Evolutionary conservation across 2,329 filamentous ascomycete genomes (phyloP), one percentile per base, ranked within the genome.

Genomic region (Penicillium sclerotigenum): DNA sequence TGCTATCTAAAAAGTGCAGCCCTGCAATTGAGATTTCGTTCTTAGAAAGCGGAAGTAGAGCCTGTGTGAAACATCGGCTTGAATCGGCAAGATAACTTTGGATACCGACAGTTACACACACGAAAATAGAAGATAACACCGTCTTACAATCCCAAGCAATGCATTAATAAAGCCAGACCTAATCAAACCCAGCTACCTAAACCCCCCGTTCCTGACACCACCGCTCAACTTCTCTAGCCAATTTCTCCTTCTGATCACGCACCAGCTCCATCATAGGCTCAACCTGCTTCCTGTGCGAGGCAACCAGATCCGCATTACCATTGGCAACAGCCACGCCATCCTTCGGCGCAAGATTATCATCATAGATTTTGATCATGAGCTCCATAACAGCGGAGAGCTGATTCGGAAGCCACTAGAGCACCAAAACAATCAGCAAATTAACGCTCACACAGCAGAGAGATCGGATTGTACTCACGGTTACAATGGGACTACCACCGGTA

Each of bases 351-450:
- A 76, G 68, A 31, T 74, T 67, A 1, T 63, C 68, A n/a, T 75
- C 71, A 33, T 78, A 78, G 29, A 78, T 73, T 2, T 69, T 65
- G n/a, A 78, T 63, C 77, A 79, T 79, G 56, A 78, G 64, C 34
- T 78, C 76, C 75, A 79, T 77, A n/a, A 79, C 77, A 1, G 75
- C 77, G 3, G 73, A 75, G 5, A 79, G 66, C 58, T 79, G 77
- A 54, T 79, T 79, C 0, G 77, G 77, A 38, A 79, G 68, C 77
- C 77, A 79, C 70, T 77, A 33, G 0, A 46, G 24, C 3, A 2
- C 29, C 14, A n/a, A 3, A n/a, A 16, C 3, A 11, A 34, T 52
- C 4, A 51, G 47, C 4, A 51, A 1, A 18, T 18, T 26, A 8
- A 31, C 2, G 7, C 38, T 9, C 8, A 20, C 11, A 2, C 40